These are phyloP conservation scores for Phaeosphaeriaceae sp. DNA, from an alignment of 2,329 filamentous ascomycete species.

Conservation along the genomic window DNA sequence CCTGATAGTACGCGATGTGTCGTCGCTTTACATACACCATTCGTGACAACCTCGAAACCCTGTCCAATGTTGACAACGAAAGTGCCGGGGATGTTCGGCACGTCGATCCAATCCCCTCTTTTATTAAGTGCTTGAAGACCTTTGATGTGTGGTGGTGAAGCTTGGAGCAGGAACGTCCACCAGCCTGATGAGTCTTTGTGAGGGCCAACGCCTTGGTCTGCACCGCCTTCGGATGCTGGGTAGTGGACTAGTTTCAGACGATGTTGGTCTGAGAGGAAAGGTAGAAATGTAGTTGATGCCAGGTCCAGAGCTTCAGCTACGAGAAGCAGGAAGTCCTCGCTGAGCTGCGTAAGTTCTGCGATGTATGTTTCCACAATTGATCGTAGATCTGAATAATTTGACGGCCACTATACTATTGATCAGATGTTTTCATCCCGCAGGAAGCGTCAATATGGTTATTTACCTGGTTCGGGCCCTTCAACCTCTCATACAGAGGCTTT, in stretches of 20 bases:
- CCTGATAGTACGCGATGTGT: conserved; percentile 46
- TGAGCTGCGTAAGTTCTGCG: conserved; percentile 6
- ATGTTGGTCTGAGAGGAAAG: conserved; percentile 54
- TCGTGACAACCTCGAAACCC: conserved; percentile 64
- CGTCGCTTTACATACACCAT: conserved; percentile 62
- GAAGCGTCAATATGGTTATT: not conserved
- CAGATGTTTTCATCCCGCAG: no score
- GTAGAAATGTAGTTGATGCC: conserved; percentile 5
- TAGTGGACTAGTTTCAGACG: conserved; percentile 67
- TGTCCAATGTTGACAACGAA: conserved; percentile 68
- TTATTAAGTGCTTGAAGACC: conserved; percentile 62
- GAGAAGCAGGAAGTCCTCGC: conserved; percentile 7
- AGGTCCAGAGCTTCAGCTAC: conserved; percentile 14
- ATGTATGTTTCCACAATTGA: conserved; percentile 10
- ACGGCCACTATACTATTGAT: conserved; percentile 14
- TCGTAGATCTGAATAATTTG: conserved; percentile 3
- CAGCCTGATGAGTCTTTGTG: conserved; percentile 70
- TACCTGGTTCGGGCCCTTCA: conserved; percentile 12
- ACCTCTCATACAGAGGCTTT: conserved; percentile 5
- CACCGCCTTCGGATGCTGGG: conserved; percentile 34
- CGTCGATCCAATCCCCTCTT: conserved; percentile 59
- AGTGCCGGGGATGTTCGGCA: conserved; percentile 55
- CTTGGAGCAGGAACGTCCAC: conserved; percentile 70
- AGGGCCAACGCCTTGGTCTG: conserved; percentile 63
- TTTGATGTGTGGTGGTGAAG: conserved; percentile 55